A percentile compares a stretch with the other conserved stretches of the same genome.
Conservation (phyloP, 192 early-diverging fungal species). For the Piromyces sp. region DNA sequence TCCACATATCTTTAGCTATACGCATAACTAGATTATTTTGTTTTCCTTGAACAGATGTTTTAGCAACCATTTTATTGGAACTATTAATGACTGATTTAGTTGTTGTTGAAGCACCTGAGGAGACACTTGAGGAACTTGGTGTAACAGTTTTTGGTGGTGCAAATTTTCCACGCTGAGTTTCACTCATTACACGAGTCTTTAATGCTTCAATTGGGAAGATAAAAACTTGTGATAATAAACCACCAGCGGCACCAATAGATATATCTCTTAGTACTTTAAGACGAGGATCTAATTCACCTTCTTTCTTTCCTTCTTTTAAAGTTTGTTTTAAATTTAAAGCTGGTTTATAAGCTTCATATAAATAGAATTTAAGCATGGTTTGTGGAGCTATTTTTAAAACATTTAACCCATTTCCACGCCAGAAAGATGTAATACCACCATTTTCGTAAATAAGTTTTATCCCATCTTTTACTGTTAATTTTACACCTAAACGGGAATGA, state of each 20-base stretch:
- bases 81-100: neutral
- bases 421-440: conserved; percentile 51
- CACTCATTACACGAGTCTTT: conserved; percentile 57
- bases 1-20: conserved; percentile 41
- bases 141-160: conserved; percentile 1
- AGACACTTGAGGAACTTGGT: neutral
- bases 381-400: conserved; percentile 62
- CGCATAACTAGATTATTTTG: conserved; percentile 13
- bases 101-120: neutral
- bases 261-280: neutral
- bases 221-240: conserved; percentile 47
- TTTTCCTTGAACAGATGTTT: neutral
- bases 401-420: conserved; percentile 59
- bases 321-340: neutral
- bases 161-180: conserved; percentile 14
- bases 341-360: conserved; percentile 29
- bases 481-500: neutral
- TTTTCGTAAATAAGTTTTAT: conserved; percentile 36
- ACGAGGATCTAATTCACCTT: neutral
- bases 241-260: conserved; percentile 49
- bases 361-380: conserved; percentile 57
- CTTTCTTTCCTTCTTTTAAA: neutral
- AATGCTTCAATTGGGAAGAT: conserved; percentile 63
- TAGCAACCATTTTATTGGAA: neutral
- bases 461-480: conserved; percentile 11